Conservation (phyloP, 208 protist genomes). For the Wallacemonas collosoma region DNA sequence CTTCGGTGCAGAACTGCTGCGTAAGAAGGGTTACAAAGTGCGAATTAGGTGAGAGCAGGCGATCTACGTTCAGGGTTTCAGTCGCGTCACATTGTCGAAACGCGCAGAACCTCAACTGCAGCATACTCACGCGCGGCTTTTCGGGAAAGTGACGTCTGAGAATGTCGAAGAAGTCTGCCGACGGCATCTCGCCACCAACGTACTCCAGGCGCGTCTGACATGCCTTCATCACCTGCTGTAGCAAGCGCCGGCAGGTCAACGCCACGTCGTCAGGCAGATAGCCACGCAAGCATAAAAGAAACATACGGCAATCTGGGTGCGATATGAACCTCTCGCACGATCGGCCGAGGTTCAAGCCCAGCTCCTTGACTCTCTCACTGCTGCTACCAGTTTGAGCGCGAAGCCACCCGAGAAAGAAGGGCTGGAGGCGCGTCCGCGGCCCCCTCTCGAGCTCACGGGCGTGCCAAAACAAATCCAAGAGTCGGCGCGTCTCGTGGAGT, state of each 20-base stretch:
- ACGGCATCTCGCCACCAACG: slow-evolving; percentile 27
- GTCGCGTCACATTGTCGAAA: slow-evolving; percentile 26
- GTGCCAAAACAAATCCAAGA: slow-evolving; percentile 68
- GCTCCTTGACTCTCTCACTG: slow-evolving; percentile 36
- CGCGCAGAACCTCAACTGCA: slow-evolving; percentile 71
- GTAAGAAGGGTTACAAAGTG: slow-evolving; percentile 72
- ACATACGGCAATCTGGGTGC: slow-evolving; percentile 68
- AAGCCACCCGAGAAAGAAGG: slow-evolving; percentile 74
- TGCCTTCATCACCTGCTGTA: slow-evolving; percentile 33
- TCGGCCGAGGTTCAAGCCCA: slow-evolving; percentile 73
- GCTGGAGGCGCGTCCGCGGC: slow-evolving; percentile 27
- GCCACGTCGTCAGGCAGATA: slow-evolving; percentile 75
- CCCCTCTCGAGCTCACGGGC: slow-evolving; percentile 30
- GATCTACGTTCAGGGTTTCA: slow-evolving; percentile 28
- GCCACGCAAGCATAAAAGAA: slow-evolving; percentile 57
- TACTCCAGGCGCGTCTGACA: slow-evolving; percentile 23
- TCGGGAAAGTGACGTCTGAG: slow-evolving; percentile 68
- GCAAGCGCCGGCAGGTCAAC: slow-evolving; percentile 37
- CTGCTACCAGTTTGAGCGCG: slow-evolving; percentile 41
- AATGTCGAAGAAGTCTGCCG: slow-evolving; percentile 36
- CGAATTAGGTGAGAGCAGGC: slow-evolving; percentile 46
- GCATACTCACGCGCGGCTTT: slow-evolving; percentile 68
- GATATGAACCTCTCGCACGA: slow-evolving; percentile 61
- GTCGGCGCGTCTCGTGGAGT: slow-evolving; percentile 30
- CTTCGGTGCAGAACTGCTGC: slow-evolving; percentile 65